phyloP scores from a whole-genome alignment of 257 asterid species.

The Solanum pimpinellifolium region DNA sequence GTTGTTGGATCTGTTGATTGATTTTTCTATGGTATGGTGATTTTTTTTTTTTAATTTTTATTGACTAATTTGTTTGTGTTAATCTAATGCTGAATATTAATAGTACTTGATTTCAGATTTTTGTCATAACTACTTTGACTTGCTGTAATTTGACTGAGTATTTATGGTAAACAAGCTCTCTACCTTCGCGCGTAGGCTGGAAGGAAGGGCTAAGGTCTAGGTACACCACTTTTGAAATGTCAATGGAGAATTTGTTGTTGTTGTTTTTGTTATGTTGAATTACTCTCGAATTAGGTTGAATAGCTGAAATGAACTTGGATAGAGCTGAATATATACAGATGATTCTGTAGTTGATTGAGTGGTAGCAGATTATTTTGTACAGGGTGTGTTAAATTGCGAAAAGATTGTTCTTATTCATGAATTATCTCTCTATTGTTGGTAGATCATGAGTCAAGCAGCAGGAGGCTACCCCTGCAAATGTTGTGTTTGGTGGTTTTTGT shows the following conservation, averaged over 20 bases:
- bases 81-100: background rate
- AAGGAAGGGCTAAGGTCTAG: background rate
- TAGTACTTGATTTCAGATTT: background rate
- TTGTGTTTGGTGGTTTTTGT: background rate
- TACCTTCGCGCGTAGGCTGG: background rate
- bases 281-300: background rate
- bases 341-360: background rate
- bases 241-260: background rate
- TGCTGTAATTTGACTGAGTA: background rate
- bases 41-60: background rate
- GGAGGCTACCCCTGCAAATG: background rate
- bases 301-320: background rate
- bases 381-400: background rate
- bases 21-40: background rate
- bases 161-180: background rate
- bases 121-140: background rate
- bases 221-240: background rate
- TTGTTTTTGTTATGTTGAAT: background rate
- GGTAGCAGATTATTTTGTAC: background rate
- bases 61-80: background rate
- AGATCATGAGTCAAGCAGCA: background rate
- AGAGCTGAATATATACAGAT: background rate
- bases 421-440: background rate
- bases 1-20: background rate
- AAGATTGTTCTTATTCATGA: background rate